Evolutionary conservation across 139 green algal species (phyloP).

Genomic region (Zygnema circumcarinatum): DNA sequence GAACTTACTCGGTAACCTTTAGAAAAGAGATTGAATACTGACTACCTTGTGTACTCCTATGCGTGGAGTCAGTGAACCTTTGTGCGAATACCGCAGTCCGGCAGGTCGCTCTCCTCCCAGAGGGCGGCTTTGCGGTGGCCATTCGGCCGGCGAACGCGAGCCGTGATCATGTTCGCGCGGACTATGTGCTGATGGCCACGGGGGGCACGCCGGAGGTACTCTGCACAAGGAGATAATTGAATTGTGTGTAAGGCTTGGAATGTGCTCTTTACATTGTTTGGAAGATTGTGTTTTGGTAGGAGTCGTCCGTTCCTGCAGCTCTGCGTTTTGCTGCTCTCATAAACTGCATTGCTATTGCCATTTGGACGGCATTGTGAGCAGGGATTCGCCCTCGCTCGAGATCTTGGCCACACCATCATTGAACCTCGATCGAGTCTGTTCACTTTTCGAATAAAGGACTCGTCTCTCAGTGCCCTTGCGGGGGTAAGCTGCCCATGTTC

Average conservation of each 20-base stretch:
- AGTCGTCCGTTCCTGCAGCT: too few relatives aligned
- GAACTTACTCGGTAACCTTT: neutral
- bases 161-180: neutral
- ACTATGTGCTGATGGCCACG: neutral
- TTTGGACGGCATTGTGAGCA: too few relatives aligned
- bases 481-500: constrained; percentile 38
- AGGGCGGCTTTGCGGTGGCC: neutral
- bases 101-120: neutral
- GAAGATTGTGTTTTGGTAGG: too few relatives aligned
- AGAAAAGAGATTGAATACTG: neutral
- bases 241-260: too few relatives aligned
- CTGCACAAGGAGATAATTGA: too few relatives aligned
- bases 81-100: neutral
- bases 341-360: too few relatives aligned
- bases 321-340: too few relatives aligned
- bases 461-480: constrained; percentile 41
- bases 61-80: neutral
- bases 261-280: too few relatives aligned
- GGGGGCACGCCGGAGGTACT: neutral
- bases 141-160: too few relatives aligned
- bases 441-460: constrained; percentile 51
- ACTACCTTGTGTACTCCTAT: neutral
- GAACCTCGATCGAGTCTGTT: constrained; percentile 48
- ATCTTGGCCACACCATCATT: constrained; percentile 58
- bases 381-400: constrained; percentile 25